A percentile compares a stretch with the other conserved stretches of the same genome.
Evolutionary conservation across 2,329 filamentous ascomycete species (phyloP).

Genomic region (Orbilia javanica): DNA sequence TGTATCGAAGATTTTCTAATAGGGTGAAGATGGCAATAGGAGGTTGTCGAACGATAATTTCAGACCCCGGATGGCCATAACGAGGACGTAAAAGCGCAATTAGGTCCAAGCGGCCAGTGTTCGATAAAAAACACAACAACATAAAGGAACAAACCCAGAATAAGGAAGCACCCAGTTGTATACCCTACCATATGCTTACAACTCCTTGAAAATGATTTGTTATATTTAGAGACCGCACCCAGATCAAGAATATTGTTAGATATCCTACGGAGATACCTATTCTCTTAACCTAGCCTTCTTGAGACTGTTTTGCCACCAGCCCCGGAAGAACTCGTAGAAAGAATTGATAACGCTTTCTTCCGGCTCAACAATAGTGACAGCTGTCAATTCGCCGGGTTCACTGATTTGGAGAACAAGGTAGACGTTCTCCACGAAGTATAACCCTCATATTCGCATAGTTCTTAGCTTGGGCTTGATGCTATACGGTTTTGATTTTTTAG

Average conservation of each 20-base stretch:
- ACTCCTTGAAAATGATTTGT: no score
- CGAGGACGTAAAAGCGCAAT: neutral
- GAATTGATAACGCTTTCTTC: constrained; percentile 25
- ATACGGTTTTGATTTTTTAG: no score
- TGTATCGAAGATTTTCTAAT: neutral
- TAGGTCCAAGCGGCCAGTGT: no score
- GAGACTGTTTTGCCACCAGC: neutral
- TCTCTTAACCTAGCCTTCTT: constrained; percentile 16
- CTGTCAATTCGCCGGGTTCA: neutral
- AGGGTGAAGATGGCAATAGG: constrained; percentile 7
- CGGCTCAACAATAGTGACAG: neutral
- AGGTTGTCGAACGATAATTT: neutral
- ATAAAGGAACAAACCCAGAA: no score
- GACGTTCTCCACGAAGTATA: neutral
- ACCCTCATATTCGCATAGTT: no score
- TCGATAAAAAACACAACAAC: no score
- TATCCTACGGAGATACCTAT: constrained; percentile 11
- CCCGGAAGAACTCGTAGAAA: neutral
- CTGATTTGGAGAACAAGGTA: neutral
- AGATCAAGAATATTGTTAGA: constrained; percentile 14
- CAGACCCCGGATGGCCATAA: neutral
- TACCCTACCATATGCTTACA: no score
- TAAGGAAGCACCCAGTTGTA: no score
- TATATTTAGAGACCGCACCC: neutral
- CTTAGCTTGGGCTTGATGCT: no score